A percentile compares a stretch with the other conserved stretches of the same genome.
phyloP scores from a whole-genome alignment of 495 filamentous ascomycete genomes.

The Neurospora tetraspora region DNA sequence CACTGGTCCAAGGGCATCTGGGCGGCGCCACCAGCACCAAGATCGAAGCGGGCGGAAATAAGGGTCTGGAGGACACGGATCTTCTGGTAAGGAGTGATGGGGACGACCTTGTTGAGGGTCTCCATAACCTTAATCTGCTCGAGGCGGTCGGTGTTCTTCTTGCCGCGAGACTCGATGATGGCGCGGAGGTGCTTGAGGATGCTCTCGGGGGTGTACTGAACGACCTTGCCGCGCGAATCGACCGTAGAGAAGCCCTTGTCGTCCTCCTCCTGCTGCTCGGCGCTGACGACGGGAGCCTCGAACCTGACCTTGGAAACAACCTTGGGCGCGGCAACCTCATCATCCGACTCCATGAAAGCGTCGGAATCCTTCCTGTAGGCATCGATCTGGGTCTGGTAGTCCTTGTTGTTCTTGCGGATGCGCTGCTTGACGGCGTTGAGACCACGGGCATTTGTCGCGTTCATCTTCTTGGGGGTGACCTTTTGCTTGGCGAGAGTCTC shows the following conservation, averaged over 20 bases:
- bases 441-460: conserved; percentile 84
- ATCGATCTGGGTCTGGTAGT: conserved; percentile 78
- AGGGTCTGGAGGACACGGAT: conserved; percentile 88
- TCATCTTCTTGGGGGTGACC: conserved; percentile 96
- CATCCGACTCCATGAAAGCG: conserved; percentile 76
- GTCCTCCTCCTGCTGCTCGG: conserved; percentile 44
- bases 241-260: conserved; percentile 84
- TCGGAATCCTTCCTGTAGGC: conserved; percentile 76
- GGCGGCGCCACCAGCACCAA: conserved; percentile 67
- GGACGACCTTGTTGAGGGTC: conserved; percentile 80
- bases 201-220: conserved; percentile 90
- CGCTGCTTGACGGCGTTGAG: conserved; percentile 94
- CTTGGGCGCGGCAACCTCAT: conserved; percentile 52
- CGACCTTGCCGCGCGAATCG: conserved; percentile 72
- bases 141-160: conserved; percentile 93
- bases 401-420: conserved; percentile 97
- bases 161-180: conserved; percentile 90
- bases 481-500: conserved; percentile 92
- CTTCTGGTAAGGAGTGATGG: conserved; percentile 74
- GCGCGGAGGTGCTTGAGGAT: conserved; percentile 92
- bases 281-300: conserved; percentile 12
- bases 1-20: conserved; percentile 96
- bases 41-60: conserved; percentile 89
- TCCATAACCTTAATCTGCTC: conserved; percentile 98
- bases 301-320: conserved; percentile 35